Evolutionary conservation across 768 basidiomycete genomes (phyloP).

Genomic region (Tephrocybe sp.): DNA sequence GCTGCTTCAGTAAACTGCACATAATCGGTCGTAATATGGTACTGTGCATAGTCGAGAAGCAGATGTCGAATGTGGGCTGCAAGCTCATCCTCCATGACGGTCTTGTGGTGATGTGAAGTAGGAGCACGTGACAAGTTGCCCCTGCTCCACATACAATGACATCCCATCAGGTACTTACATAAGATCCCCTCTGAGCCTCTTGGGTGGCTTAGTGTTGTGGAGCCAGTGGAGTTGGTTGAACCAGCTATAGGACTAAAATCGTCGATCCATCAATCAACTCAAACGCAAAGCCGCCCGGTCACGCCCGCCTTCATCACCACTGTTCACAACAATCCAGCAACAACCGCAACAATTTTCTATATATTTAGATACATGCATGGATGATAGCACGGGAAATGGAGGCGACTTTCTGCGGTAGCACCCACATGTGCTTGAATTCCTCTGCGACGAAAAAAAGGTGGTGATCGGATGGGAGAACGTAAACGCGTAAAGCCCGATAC

Average conservation of each 20-base stretch:
- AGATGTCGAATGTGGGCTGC: slow-evolving; percentile 52
- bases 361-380: neutral
- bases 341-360: neutral
- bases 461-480: slow-evolving; percentile 4
- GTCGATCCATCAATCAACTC: too few relatives aligned
- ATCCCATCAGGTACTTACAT: too few relatives aligned
- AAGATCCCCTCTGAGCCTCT: too few relatives aligned
- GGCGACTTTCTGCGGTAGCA: too few relatives aligned
- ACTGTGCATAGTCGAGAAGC: slow-evolving; percentile 52
- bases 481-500: neutral
- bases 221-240: too few relatives aligned
- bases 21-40: slow-evolving; percentile 57
- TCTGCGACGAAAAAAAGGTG: neutral
- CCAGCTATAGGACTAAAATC: too few relatives aligned
- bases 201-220: too few relatives aligned
- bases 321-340: neutral
- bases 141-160: neutral
- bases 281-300: too few relatives aligned
- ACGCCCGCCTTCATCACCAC: neutral
- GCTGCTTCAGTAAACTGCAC: slow-evolving; percentile 50
- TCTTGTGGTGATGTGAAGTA: neutral
- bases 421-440: too few relatives aligned
- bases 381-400: too few relatives aligned
- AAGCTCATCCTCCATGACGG: slow-evolving; percentile 24
- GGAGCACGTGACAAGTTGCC: neutral